These are phyloP conservation scores for Phragmites australis DNA, from an alignment of 176 grass and related monocot species.

Conservation along the genomic window DNA sequence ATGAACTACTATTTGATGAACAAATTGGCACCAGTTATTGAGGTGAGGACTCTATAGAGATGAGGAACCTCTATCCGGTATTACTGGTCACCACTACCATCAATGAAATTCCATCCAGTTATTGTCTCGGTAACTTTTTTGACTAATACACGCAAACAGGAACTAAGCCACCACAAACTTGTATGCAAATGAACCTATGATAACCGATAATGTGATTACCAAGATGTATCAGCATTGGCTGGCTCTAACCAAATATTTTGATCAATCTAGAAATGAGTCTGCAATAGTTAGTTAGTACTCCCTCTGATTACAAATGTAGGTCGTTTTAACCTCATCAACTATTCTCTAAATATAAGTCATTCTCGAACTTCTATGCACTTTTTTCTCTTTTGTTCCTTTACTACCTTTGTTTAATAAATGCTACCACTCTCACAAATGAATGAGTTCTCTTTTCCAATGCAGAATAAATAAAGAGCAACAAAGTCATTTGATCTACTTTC, in stretches of 20 bases:
- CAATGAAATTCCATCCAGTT: neutral
- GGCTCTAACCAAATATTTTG: neutral
- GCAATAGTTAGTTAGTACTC: neutral
- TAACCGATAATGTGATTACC: neutral
- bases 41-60: neutral
- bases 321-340: too few relatives aligned
- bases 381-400: too few relatives aligned
- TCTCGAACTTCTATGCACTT: too few relatives aligned
- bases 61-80: neutral
- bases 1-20: neutral
- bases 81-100: neutral
- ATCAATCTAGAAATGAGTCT: neutral
- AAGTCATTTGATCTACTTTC: too few relatives aligned
- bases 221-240: neutral
- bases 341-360: too few relatives aligned
- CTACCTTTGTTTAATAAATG: too few relatives aligned
- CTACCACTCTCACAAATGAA: too few relatives aligned
- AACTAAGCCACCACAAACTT: neutral
- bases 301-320: too few relatives aligned
- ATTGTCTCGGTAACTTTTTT: neutral
- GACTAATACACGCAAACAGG: neutral
- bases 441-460: too few relatives aligned
- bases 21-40: neutral
- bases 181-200: neutral
- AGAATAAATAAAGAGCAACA: too few relatives aligned